Evolutionary conservation across 1,284 basidiomycete species (phyloP), one percentile per base, ranked within the genome.

Genomic region (Microbotryomycetes sp.): DNA sequence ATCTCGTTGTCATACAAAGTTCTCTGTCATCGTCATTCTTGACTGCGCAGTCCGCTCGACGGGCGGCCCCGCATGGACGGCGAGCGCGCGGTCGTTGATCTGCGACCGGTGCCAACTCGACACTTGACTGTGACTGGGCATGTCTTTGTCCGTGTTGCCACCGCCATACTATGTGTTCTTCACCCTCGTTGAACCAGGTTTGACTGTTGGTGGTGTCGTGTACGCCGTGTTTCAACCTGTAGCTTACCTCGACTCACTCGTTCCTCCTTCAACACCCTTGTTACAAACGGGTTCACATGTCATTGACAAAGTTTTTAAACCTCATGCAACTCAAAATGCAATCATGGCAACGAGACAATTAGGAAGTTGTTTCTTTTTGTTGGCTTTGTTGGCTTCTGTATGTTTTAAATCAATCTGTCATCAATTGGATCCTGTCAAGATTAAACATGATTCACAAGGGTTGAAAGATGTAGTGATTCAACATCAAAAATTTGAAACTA

Each of bases 291-390:
- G 58, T 2, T 56, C 56, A 0, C 64, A 75, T 4, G 72, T 71
- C 2, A 36, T 48, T 16, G 72, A 72, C 0, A n/a, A n/a, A n/a
- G n/a, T n/a, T n/a, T n/a, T n/a, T n/a, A n/a, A n/a, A n/a, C n/a
- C n/a, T n/a, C n/a, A n/a, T n/a, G n/a, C n/a, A n/a, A 64, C 73
- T 5, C 67, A 76, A 23, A 76, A 75, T 0, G 63, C 72, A 30
- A 70, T 76, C 56, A 66, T 77, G 69, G 63, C 60, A 1, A 68
- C 75, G 3, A 68, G 73, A 0, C 74, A 74, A 42, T 69, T 79
- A n/a, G 78, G 77, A 2, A 75, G 71, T 26, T 77, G 78, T 77
- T 79, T 77, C 69, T 67, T 77, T 56, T 70, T 79, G 6, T 65
- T 79, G 15, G 76, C 76, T 0, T 61, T 78, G 58, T 66, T 77